phyloP scores from a whole-genome alignment of 176 grass and related monocot genomes.

The Aegilops bicornis region DNA sequence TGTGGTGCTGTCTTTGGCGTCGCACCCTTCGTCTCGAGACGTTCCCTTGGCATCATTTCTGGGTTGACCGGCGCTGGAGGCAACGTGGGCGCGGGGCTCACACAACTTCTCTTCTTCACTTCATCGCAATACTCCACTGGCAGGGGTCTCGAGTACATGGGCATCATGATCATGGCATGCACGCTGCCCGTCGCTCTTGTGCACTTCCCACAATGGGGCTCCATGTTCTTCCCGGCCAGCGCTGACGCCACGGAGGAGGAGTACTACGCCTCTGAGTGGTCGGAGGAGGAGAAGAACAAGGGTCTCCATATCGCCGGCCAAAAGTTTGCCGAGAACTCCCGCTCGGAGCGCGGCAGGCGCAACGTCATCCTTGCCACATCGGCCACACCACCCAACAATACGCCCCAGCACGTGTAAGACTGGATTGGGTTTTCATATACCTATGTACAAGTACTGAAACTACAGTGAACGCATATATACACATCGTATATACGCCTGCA shows the following conservation, averaged over 20 bases:
- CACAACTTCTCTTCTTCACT: neutral
- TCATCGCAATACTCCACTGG: neutral
- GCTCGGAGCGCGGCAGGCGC: neutral
- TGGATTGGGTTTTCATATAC: neutral
- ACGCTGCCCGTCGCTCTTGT: neutral
- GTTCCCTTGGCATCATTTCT: neutral
- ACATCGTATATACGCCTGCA: neutral
- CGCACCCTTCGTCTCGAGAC: conserved; percentile 63
- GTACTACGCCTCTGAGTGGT: neutral
- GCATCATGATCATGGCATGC: neutral
- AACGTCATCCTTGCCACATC: neutral
- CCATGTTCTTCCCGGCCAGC: neutral
- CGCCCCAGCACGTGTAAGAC: neutral
- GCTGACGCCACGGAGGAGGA: neutral
- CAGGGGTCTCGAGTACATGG: conserved; percentile 29
- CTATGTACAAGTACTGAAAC: neutral
- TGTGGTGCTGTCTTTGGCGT: conserved; percentile 82
- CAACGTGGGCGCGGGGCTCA: neutral
- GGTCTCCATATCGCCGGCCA: neutral
- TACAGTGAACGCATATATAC: neutral
- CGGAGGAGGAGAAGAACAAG: neutral
- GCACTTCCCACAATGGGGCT: neutral
- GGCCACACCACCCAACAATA: neutral
- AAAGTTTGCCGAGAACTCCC: neutral
- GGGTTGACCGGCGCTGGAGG: neutral